Evolutionary conservation across 331 rosid genomes (phyloP).

Genomic region (Saraca asoca): DNA sequence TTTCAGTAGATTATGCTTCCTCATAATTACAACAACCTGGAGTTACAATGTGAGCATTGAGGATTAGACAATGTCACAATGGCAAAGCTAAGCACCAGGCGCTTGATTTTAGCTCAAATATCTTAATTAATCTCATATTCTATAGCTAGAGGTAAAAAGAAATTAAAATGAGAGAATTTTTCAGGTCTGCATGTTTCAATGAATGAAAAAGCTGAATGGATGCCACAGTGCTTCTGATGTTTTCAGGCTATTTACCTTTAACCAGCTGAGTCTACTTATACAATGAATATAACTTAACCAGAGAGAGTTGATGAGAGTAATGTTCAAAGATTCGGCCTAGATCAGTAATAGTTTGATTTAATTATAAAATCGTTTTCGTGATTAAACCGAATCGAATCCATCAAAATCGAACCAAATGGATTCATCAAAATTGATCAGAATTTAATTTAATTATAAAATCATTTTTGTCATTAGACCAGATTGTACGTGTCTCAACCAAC

Average conservation of each 20-base stretch:
- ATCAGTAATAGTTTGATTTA: no score
- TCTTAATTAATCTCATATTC: slow-evolving; percentile 8
- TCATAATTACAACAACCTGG: slow-evolving; percentile 73
- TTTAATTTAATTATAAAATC: no score
- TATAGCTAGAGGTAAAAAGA: slow-evolving; percentile 1
- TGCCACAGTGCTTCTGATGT: background rate
- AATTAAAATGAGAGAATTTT: background rate
- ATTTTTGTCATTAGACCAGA: no score
- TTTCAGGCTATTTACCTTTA: background rate
- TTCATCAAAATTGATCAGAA: no score
- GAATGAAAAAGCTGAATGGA: slow-evolving; percentile 3
- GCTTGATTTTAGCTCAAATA: background rate
- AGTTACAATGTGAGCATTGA: slow-evolving; percentile 25
- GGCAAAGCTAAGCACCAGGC: slow-evolving; percentile 4
- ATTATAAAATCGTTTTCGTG: no score
- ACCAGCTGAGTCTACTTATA: no score
- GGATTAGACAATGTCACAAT: slow-evolving; percentile 13
- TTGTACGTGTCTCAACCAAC: no score
- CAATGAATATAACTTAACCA: no score
- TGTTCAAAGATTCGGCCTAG: no score
- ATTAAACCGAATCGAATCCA: no score
- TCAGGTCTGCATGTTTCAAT: slow-evolving; percentile 5
- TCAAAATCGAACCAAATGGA: no score
- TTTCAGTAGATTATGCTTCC: slow-evolving; percentile 64
- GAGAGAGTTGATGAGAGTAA: no score